A percentile compares a stretch with the other conserved stretches of the same genome.
Evolutionary conservation across 2,329 filamentous ascomycete species (phyloP).

Genomic region (Juglanconis oblonga): DNA sequence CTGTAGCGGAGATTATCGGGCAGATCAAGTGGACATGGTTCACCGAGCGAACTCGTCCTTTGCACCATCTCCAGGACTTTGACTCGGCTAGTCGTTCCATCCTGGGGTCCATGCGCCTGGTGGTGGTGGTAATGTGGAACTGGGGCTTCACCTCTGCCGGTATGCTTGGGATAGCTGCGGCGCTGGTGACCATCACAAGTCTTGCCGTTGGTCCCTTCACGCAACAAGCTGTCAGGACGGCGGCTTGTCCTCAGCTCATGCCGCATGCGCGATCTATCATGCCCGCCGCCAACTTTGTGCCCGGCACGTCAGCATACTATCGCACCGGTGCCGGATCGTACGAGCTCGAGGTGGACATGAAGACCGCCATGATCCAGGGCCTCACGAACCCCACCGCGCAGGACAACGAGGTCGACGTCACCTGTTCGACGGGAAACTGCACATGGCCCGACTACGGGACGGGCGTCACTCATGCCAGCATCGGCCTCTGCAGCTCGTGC

Average conservation of each 20-base stretch:
- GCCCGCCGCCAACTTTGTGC: constrained; percentile 9
- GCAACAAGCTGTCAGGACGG: constrained; percentile 28
- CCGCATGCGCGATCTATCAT: constrained; percentile 5
- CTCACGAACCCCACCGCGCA: constrained; percentile 25
- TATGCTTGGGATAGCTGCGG: constrained; percentile 20
- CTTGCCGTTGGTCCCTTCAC: constrained; percentile 29
- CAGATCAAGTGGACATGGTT: constrained; percentile 33
- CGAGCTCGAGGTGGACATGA: constrained; percentile 28
- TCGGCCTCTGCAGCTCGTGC: constrained; percentile 26
- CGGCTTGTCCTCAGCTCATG: constrained; percentile 21
- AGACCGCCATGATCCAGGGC: constrained; percentile 28
- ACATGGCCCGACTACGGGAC: constrained; percentile 21
- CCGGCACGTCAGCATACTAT: constrained; percentile 19
- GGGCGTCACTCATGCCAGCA: constrained; percentile 24
- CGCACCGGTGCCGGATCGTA: constrained; percentile 21
- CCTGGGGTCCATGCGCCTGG: constrained; percentile 25
- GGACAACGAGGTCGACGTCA: constrained; percentile 21
- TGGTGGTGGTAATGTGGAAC: constrained; percentile 18
- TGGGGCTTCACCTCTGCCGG: constrained; percentile 15
- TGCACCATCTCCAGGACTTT: constrained; percentile 29
- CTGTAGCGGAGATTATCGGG: constrained; percentile 28
- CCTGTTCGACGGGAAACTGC: constrained; percentile 25
- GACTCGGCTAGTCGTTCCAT: constrained; percentile 29
- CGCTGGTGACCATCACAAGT: constrained; percentile 26
- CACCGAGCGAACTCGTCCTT: constrained; percentile 23